A percentile compares a stretch with the other conserved stretches of the same genome.
phyloP scores from a whole-genome alignment of 257 asterid species.

The Cinchona pubescens region DNA sequence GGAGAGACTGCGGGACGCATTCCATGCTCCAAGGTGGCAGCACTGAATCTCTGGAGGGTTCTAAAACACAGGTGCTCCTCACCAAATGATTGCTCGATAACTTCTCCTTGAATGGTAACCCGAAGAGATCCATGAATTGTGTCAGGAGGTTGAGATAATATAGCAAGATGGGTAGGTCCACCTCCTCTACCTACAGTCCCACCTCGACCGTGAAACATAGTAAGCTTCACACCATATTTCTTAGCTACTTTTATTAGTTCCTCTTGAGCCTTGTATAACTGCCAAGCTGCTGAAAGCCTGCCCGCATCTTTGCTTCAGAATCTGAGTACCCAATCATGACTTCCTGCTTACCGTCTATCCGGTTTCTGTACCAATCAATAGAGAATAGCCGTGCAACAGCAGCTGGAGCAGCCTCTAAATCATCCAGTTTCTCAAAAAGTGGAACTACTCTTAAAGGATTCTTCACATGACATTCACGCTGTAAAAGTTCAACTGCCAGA shows the following conservation, averaged over 20 bases:
- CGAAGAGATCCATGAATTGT: conserved; percentile 53
- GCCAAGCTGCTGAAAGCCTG: conserved; percentile 56
- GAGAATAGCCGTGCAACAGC: conserved; percentile 55
- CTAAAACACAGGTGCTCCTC: conserved; percentile 52
- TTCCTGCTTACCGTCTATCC: conserved; percentile 49
- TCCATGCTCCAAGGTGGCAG: conserved; percentile 53
- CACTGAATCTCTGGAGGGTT: conserved; percentile 54
- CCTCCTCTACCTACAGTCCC: conserved; percentile 65
- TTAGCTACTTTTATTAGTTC: conserved; percentile 51
- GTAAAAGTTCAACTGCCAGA: conserved; percentile 53
- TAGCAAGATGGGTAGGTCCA: conserved; percentile 62
- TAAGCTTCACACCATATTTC: conserved; percentile 45
- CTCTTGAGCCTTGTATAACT: conserved; percentile 54
- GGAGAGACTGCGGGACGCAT: conserved; percentile 55
- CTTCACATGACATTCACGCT: conserved; percentile 48
- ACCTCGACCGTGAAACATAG: conserved; percentile 62
- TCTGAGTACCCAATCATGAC: conserved; percentile 64
- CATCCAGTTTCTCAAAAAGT: conserved; percentile 50
- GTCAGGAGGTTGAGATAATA: conserved; percentile 58
- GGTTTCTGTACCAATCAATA: conserved; percentile 49
- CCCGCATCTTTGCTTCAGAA: conserved; percentile 65
- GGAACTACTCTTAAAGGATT: conserved; percentile 49
- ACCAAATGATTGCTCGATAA: conserved; percentile 55
- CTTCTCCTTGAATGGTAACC: conserved; percentile 57
- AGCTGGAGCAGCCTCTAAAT: conserved; percentile 50